phyloP scores from a whole-genome alignment of 2,329 filamentous ascomycete species.

The Hymenoscyphus albidus region DNA sequence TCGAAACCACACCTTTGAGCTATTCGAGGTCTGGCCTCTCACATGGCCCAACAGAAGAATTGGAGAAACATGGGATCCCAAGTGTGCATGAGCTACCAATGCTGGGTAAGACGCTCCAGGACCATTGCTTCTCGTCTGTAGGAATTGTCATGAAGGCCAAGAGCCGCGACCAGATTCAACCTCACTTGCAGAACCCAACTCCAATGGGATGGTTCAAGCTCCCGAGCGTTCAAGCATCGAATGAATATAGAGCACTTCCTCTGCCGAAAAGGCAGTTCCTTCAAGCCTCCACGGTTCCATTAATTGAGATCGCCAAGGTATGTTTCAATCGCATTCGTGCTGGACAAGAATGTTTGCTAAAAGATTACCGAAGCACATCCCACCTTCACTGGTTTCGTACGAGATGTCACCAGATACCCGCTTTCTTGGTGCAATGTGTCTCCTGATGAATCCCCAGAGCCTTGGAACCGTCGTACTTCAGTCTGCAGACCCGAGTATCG shows the following conservation, averaged over 20 bases:
- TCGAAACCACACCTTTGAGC: too few species aligned
- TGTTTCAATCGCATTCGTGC: constrained; percentile 39
- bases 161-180: constrained; percentile 40
- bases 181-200: constrained; percentile 39
- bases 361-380: constrained; percentile 19
- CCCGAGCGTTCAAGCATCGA: constrained; percentile 37
- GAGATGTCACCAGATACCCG: constrained; percentile 35
- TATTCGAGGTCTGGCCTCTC: too few species aligned
- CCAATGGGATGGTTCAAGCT: constrained; percentile 45
- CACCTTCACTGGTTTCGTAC: constrained; percentile 38
- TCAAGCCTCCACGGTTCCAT: constrained; percentile 48
- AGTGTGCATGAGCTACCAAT: constrained; percentile 57
- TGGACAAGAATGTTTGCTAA: neutral
- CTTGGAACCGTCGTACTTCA: constrained; percentile 60
- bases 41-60: constrained; percentile 40
- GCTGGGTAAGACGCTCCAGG: constrained; percentile 59
- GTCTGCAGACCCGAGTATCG: constrained; percentile 59
- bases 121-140: constrained; percentile 29
- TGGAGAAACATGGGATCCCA: constrained; percentile 44
- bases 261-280: constrained; percentile 42
- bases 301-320: constrained; percentile 52
- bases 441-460: constrained; percentile 52
- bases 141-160: constrained; percentile 40
- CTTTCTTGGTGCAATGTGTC: constrained; percentile 44
- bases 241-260: constrained; percentile 50